Base-by-base conservation (phyloP, 257 asterid genomes). In the Jacaranda mimosifolia region DNA sequence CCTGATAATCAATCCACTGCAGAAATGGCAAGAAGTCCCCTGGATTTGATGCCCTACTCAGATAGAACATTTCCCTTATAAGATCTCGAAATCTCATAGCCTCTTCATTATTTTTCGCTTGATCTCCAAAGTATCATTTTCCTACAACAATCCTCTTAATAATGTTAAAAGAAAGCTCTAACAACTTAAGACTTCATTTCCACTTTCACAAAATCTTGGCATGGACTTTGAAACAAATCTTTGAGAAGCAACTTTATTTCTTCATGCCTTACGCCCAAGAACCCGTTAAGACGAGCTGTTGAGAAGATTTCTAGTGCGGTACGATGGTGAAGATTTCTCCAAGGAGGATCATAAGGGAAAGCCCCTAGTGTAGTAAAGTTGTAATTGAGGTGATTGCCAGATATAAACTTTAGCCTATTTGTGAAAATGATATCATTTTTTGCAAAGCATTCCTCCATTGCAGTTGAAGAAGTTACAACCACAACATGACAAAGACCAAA, bases 21-120 rank as follows among this genome's bases (percentile, higher is more conserved):
- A 81, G 32, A 57, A 79, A 40, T 5, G 79, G 83, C 58, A 79
- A 40, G 56, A 64, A 73, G 12, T 79, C 83, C 14, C 71, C 80
- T 1, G 77, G 55, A 80, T 73, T 74, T 13, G 76, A 66, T 1
- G 77, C 67, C 13, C 80, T 73, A 5, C 68, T 60, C 7, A 65
- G 11, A 56, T 59, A 38, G 15, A 40, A 40, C 42, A 68, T 3
- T 42, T 66, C 72, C 9, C 42, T 13, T 0, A 67, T 68, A 5
- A 80, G 39, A 4, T 59, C 62, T 0, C 45, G 67, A 3, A 75
- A 74, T 8, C 68, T 3, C 36, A 40, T 70, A 8, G 42, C 73
- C n/a, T 75, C 21, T 21, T 74, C 81, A 7, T 6, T 8, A 3
- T 21, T 9, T 15, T 68, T 48, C 42, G 7, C 80, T 15, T 63